Conservation (phyloP, 2,329 filamentous ascomycete genomes). For the Fusarium chuoi region DNA sequence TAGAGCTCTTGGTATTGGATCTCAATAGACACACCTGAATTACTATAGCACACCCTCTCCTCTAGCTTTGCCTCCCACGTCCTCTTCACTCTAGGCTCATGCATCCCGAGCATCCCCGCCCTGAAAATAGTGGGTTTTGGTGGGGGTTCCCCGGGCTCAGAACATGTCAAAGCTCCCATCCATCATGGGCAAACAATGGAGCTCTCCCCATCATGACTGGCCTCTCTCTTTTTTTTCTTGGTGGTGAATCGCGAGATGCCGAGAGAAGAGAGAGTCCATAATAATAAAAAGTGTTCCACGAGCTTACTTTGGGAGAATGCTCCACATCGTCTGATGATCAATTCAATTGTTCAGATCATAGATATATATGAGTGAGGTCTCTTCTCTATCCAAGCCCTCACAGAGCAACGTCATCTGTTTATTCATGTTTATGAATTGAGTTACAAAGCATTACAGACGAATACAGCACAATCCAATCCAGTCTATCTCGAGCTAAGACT, state of each 20-base stretch:
- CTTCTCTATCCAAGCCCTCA: not conserved
- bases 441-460: conserved; percentile 18
- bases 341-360: not conserved
- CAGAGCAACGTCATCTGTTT: conserved; percentile 11
- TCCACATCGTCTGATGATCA: conserved; percentile 19
- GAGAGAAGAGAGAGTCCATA: conserved; percentile 7
- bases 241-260: conserved; percentile 4
- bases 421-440: conserved; percentile 10
- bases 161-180: conserved; percentile 24
- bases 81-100: conserved; percentile 6
- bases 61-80: conserved; percentile 3
- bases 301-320: conserved; percentile 13
- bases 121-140: conserved; percentile 30
- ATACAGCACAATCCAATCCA: not conserved
- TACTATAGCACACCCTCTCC: not conserved
- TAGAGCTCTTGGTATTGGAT: conserved; percentile 19
- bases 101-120: conserved; percentile 28
- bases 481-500: conserved; percentile 4
- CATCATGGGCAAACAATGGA: conserved; percentile 30
- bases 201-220: conserved; percentile 36
- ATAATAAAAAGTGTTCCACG: conserved; percentile 28
- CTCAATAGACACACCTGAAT: not conserved
- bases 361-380: not conserved
- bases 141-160: conserved; percentile 26
- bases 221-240: not conserved